phyloP scores from a whole-genome alignment of 108 stramenopile genomes.

The Cyclotella choctawhatcheeana region DNA sequence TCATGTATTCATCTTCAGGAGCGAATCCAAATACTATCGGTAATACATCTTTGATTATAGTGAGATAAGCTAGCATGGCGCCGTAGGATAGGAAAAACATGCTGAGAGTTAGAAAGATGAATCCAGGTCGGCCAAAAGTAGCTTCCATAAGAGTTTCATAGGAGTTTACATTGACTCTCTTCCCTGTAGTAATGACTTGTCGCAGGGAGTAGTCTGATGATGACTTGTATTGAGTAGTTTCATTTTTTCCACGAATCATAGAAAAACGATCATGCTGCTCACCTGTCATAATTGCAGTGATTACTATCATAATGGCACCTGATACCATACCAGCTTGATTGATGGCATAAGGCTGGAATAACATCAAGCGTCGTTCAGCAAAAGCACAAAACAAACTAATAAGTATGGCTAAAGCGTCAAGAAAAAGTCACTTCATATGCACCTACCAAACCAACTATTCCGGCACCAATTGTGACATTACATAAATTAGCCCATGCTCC shows the following conservation, averaged over 20 bases:
- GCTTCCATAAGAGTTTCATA: slow-evolving; percentile 86
- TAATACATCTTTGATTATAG: slow-evolving; percentile 48
- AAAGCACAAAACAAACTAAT: neutral
- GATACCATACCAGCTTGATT: slow-evolving; percentile 46
- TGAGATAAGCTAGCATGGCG: slow-evolving; percentile 47
- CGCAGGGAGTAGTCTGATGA: slow-evolving; percentile 38
- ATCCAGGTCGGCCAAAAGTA: slow-evolving; percentile 73
- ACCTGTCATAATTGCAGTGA: slow-evolving; percentile 40
- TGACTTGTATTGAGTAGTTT: too few species aligned
- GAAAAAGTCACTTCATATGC: too few species aligned
- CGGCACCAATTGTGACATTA: slow-evolving; percentile 85
- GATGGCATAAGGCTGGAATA: slow-evolving; percentile 46
- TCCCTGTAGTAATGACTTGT: slow-evolving; percentile 36
- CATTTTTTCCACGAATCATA: neutral
- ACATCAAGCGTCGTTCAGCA: neutral
- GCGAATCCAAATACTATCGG: slow-evolving; percentile 33
- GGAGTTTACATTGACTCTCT: slow-evolving; percentile 38
- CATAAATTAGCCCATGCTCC: slow-evolving; percentile 80
- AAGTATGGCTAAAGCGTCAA: neutral
- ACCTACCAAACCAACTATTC: slow-evolving; percentile 82
- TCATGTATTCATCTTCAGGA: slow-evolving; percentile 23
- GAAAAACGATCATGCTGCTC: neutral
- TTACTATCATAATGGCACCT: slow-evolving; percentile 39
- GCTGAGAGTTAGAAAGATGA: slow-evolving; percentile 56
- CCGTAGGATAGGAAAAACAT: slow-evolving; percentile 49